phyloP scores from a whole-genome alignment of 1,284 basidiomycete genomes.

The Phellinidium pouzarii region DNA sequence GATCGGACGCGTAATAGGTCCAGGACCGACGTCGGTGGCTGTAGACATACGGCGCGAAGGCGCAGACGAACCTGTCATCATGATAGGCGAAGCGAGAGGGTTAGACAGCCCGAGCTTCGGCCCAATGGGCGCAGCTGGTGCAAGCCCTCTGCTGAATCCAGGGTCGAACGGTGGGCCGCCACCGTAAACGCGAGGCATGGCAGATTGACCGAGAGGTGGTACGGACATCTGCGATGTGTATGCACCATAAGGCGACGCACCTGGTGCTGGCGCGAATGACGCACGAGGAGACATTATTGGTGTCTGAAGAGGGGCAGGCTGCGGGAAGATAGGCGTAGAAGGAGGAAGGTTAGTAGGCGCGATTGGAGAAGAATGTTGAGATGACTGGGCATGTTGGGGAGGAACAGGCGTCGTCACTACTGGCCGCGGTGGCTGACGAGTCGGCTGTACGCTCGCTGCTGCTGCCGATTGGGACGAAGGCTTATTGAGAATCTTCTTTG shows the following conservation, averaged over 20 bases:
- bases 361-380: slow-evolving; percentile 16
- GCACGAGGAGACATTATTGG: slow-evolving; percentile 16
- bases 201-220: slow-evolving; percentile 43
- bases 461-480: slow-evolving; percentile 19
- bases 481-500: slow-evolving; percentile 49
- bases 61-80: slow-evolving; percentile 12
- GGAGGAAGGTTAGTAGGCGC: slow-evolving; percentile 9
- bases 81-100: slow-evolving; percentile 32
- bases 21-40: slow-evolving; percentile 35
- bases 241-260: slow-evolving; percentile 33
- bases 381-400: slow-evolving; percentile 8
- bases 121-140: slow-evolving; percentile 48
- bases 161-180: slow-evolving; percentile 44
- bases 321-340: slow-evolving; percentile 16
- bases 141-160: slow-evolving; percentile 35
- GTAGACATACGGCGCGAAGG: slow-evolving; percentile 30
- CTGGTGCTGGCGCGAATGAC: slow-evolving; percentile 7
- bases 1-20: slow-evolving; percentile 54
- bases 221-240: slow-evolving; percentile 35
- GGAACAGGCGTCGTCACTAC: slow-evolving; percentile 13
- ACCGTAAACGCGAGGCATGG: slow-evolving; percentile 45
- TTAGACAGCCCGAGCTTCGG: slow-evolving; percentile 30
- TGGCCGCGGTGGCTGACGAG: slow-evolving; percentile 18
- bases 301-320: slow-evolving; percentile 2
- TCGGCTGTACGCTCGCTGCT: slow-evolving; percentile 6